Base-by-base conservation (phyloP, 371 early-diverging fungal species). In the Apophysomyces variabilis region DNA sequence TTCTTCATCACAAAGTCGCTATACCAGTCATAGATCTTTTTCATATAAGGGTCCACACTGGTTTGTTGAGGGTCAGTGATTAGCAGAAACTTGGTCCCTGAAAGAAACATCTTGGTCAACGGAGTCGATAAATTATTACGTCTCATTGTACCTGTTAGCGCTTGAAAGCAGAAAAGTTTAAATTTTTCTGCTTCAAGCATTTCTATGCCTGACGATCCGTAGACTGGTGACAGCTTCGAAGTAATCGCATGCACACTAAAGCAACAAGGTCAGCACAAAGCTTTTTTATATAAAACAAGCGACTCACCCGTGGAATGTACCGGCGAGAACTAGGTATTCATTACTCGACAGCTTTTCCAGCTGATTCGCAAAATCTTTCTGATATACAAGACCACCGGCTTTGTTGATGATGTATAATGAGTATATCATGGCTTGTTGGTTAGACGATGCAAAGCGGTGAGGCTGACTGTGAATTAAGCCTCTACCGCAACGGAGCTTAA, bases 1-100 rank as follows among this genome's bases (percentile, higher is more conserved):
- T 98, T 98, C 84, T 98, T 98, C 92, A 99, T 94, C 37, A 95
- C 98, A 76, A 90, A 99, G 74, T 99, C 97, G 64, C 95, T 88
- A 76, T 98, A 99, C 7, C 93, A 75, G 62, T 92, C 91, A 66
- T 99, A 97, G 12, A 96, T 86, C 65, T 80, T 87, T 41, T 86
- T 82, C 86, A 96, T 82, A 8, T 88, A 77, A 1, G 77, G 73
- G 36, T 95, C 93, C n/a, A 91, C 86, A 61, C 85, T 89, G 32
- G 79, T 75, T 54, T 93, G 93, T 16, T 82, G 72, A 7, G 92
- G 89, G 67, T 93, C 95, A 3, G 97, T 90, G 16, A 95, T 82
- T 7, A 98, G 76, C 21, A 99, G 79, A 74, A 99, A 95, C 77
- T 98, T 97, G 61, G 92, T 93, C n/a, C 96, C 97, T 94, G 72